Evolutionary conservation across 768 basidiomycete species (phyloP), one percentile per base, ranked within the genome.

Genomic region (Boletus subparvulus): DNA sequence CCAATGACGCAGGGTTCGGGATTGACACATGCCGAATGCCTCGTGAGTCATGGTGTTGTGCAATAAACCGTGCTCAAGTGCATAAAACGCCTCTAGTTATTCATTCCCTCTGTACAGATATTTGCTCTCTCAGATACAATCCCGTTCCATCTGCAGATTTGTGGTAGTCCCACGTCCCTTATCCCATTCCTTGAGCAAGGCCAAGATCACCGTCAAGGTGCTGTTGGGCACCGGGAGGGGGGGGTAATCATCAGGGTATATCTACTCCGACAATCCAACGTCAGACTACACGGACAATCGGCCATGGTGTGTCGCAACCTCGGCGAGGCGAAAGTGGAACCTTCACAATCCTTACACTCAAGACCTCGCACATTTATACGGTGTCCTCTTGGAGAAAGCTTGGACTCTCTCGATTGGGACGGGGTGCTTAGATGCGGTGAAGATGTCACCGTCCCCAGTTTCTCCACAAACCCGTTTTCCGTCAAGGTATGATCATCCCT

Each of bases 131-230:
- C 73, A 11, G 84, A 87, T 58, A 74, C 72, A 17, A 84, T 88
- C 10, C 85, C 85, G 8, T 83, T 88, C 67, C 84, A 87, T 62
- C 64, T 89, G 17, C 87, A 88, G 60, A 73, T 88, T 36, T 75
- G 75, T 30, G 85, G 79, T 11, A 73, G 74, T 19, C 59, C 75
- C 2, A 63, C 72, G 21, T 79, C 82, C 2, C 73, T 87, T 9
- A 71, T 69, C 21, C 76, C 78, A 17, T 78, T 86, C 61, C 65
- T 84, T 56, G 58, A 62, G 33, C 63, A 69, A 40, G 57, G 58
- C 9, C 52, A 37, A 32, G 54, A 37, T 14, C 16, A 13, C 19
- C 7, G 36, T 19, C 52, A 41, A 33, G 52, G 54, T 26, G 35
- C 36, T 26, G 48, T 39, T 26, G 26, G 47, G 5, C 51, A 59